These are phyloP conservation scores for Tulasnella sp. DNA, from an alignment of 768 basidiomycete species.

Conservation along the genomic window DNA sequence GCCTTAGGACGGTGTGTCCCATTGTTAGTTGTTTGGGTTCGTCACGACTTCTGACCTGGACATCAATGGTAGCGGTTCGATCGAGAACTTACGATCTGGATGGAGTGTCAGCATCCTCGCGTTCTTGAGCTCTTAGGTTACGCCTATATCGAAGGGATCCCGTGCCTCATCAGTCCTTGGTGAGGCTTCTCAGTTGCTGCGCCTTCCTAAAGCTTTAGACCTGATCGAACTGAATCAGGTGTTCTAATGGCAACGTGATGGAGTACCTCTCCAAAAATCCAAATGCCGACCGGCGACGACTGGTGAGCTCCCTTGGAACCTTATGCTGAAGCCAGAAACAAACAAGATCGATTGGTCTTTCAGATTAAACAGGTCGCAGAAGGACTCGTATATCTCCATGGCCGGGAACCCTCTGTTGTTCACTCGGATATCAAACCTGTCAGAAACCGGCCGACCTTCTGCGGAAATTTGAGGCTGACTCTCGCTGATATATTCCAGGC, in stretches of 20 bases:
- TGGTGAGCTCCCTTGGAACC: not conserved
- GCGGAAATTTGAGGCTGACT: not conserved
- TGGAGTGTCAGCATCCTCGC: slow-evolving; percentile 6
- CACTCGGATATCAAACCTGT: slow-evolving; percentile 33
- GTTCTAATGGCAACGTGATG: slow-evolving; percentile 11
- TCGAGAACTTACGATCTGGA: slow-evolving; percentile 16
- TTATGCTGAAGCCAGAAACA: too few relatives aligned
- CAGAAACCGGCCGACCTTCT: not conserved
- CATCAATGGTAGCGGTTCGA: not conserved
- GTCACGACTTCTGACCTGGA: not conserved
- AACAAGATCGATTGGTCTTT: not conserved
- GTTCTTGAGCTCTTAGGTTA: slow-evolving; percentile 9
- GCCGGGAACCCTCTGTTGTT: slow-evolving; percentile 29
- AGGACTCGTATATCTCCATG: slow-evolving; percentile 31
- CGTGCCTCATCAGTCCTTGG: slow-evolving; percentile 21
- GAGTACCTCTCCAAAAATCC: slow-evolving; percentile 15
- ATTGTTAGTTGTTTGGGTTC: not conserved
- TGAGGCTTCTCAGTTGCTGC: not conserved
- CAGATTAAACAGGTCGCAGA: slow-evolving; percentile 29
- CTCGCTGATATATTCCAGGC: not conserved
- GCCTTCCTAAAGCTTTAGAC: not conserved
- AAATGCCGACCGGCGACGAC: not conserved
- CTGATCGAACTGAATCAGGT: not conserved
- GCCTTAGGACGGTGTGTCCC: not conserved
- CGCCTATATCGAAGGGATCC: slow-evolving; percentile 14